phyloP scores from a whole-genome alignment of 1,284 basidiomycete genomes.

The Ganoderma lucidum region DNA sequence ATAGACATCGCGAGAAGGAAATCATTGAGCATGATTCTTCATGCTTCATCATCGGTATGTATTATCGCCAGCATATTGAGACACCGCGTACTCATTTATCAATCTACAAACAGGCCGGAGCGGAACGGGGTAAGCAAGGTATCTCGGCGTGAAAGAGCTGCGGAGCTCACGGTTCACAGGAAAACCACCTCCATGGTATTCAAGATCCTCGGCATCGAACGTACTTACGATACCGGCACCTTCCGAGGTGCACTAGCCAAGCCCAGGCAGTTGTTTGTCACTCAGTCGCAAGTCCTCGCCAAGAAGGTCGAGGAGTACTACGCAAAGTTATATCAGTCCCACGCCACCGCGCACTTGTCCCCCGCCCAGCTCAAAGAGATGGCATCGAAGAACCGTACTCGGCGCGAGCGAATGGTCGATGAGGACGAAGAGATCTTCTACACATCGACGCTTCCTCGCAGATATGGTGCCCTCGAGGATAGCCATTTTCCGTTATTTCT shows the following conservation, averaged over 20 bases:
- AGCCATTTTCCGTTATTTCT: constrained; percentile 76
- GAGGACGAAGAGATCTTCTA: constrained; percentile 56
- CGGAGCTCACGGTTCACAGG: constrained; percentile 44
- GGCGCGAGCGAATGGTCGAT: constrained; percentile 46
- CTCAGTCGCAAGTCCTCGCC: constrained; percentile 71
- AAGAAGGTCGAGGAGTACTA: constrained; percentile 75
- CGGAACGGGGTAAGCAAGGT: constrained; percentile 65
- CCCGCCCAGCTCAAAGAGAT: constrained; percentile 45
- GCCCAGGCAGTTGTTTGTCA: constrained; percentile 76
- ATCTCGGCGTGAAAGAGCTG: neutral
- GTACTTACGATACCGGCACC: constrained; percentile 49
- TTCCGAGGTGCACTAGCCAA: constrained; percentile 36
- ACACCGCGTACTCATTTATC: neutral
- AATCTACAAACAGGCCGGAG: constrained; percentile 48
- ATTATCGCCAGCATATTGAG: neutral
- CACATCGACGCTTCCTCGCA: constrained; percentile 55
- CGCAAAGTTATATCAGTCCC: constrained; percentile 56
- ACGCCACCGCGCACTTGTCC: constrained; percentile 50
- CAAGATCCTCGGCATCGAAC: constrained; percentile 75
- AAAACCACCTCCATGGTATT: constrained; percentile 81
- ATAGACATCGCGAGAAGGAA: constrained; percentile 61
- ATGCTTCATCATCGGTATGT: constrained; percentile 67
- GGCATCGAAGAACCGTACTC: constrained; percentile 21
- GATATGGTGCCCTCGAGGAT: constrained; percentile 64
- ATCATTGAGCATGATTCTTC: constrained; percentile 69